Percentiles rank a stretch among this genome's conserved stretches.
phyloP scores from a whole-genome alignment of 768 basidiomycete species.

The Lyophyllum semitale region DNA sequence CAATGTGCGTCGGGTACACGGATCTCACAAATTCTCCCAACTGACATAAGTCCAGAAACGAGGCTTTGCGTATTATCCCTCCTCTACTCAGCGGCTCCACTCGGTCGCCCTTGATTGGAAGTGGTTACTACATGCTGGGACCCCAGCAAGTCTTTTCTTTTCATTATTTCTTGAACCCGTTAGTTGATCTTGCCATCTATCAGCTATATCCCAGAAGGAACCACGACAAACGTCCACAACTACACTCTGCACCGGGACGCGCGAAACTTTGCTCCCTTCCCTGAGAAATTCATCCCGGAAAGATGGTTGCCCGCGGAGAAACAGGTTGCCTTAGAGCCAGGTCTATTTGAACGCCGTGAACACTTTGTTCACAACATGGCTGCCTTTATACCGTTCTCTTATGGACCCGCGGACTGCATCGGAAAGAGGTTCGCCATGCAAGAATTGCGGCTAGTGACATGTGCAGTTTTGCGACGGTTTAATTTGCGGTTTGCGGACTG shows the following conservation, averaged over 20 bases:
- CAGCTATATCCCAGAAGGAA: slow-evolving; percentile 43
- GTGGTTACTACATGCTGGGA: slow-evolving; percentile 15
- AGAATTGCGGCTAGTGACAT: slow-evolving; percentile 34
- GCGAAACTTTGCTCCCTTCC: slow-evolving; percentile 37
- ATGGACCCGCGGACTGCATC: slow-evolving; percentile 52
- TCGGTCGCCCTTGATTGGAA: slow-evolving; percentile 21
- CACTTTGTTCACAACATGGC: slow-evolving; percentile 21
- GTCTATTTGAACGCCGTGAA: slow-evolving; percentile 13
- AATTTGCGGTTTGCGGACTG: slow-evolving; percentile 27
- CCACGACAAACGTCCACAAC: slow-evolving; percentile 35
- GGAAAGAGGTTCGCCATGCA: slow-evolving; percentile 39
- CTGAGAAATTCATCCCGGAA: slow-evolving; percentile 39
- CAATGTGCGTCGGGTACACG: slow-evolving; percentile 29
- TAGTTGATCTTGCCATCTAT: background rate
- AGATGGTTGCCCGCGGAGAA: slow-evolving; percentile 31
- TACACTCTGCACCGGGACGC: slow-evolving; percentile 38
- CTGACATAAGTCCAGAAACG: slow-evolving; percentile 27
- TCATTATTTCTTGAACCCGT: background rate
- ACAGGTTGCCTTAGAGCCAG: slow-evolving; percentile 18
- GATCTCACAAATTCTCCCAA: background rate
- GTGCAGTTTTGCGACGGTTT: slow-evolving; percentile 30
- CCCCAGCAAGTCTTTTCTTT: slow-evolving; percentile 17
- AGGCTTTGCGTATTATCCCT: slow-evolving; percentile 38
- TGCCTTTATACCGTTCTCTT: slow-evolving; percentile 41
- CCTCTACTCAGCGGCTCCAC: slow-evolving; percentile 34